Base-by-base conservation (phyloP, 805 yeast species). In the Pichia californica region DNA sequence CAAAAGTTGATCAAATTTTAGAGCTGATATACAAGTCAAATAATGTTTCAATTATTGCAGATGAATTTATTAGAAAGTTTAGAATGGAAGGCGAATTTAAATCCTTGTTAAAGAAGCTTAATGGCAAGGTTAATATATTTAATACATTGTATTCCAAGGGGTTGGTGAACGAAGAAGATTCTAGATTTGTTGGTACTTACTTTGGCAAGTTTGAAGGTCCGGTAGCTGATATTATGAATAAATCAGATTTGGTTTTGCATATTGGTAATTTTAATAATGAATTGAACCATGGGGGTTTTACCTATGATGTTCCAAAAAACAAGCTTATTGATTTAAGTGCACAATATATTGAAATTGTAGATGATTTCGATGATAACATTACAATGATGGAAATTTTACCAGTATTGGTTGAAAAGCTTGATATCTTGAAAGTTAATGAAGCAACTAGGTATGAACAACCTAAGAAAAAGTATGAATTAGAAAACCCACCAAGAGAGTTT, bases 181-280 rank as follows among this genome's bases (percentile, higher is more conserved):
- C 63, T n/a, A 64, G 75, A 48, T 72, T 56, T 47, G 58, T 68
- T 15, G 79, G 79, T n/a, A 66, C 69, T 1, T 73, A 71, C 47
- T 51, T 51, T 23, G 76, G 74, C 3, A 44, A 30, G 5, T 42
- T 53, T n/a, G 62, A 70, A 9, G 49, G 63, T 0, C 44, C 62
- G n/a, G 53, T 58, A 11, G 55, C 66, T 15, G 64, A 69, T 1
- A 56, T 57, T 21, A 47, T 72, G 45, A 75, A 76, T 44, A 45
- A 66, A 7, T 71, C 88, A 8, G 96, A 89, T 58, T 66, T 84
- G 36, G 71, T 88, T n/a, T 54, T 88, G 36, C 73, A 73, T 52
- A 61, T 87, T 49, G 97, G 97, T 6, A 74, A 78, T 28, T 71
- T 77, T 44, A 68, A 71, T 40, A 73, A 78, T 44, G 91, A 83